Conservation (phyloP, 345 rosid species). For the Euphorbia tirucalli region DNA sequence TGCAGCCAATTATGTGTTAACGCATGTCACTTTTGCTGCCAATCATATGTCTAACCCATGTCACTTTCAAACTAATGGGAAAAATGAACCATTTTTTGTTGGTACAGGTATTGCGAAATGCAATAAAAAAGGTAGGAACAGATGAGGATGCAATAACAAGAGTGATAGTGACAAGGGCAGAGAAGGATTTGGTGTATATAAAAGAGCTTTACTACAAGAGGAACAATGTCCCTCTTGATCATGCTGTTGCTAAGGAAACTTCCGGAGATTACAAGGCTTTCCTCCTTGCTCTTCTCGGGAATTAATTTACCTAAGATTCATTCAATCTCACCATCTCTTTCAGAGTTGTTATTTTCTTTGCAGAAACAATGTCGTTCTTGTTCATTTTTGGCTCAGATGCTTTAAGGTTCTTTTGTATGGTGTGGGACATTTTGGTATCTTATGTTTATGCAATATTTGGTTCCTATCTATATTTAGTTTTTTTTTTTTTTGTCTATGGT, state of each 20-base stretch:
- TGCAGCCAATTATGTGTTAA: too few relatives aligned
- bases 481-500: not conserved
- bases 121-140: conserved; percentile 33
- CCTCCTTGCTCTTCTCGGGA: conserved; percentile 56
- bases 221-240: conserved; percentile 50
- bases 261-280: conserved; percentile 54
- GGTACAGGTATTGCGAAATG: conserved; percentile 41
- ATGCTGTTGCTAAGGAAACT: conserved; percentile 54
- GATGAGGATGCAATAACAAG: conserved; percentile 53
- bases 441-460: not conserved
- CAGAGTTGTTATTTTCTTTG: too few relatives aligned
- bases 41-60: too few relatives aligned
- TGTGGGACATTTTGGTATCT: not conserved
- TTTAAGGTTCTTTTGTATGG: not conserved
- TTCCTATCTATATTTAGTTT: not conserved
- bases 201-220: conserved; percentile 54
- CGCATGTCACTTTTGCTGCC: too few relatives aligned
- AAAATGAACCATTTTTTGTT: too few relatives aligned
- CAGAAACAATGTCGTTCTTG: not conserved
- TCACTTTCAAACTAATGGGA: too few relatives aligned
- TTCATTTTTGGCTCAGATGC: not conserved
- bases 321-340: too few relatives aligned
- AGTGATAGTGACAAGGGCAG: conserved; percentile 53
- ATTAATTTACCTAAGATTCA: too few relatives aligned
- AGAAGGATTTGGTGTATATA: conserved; percentile 53